Percentiles rank a stretch among this genome's conserved stretches.
These are phyloP conservation scores for Yamadazyma scolyti DNA, from an alignment of 805 yeast genomes.

Conservation along the genomic window DNA sequence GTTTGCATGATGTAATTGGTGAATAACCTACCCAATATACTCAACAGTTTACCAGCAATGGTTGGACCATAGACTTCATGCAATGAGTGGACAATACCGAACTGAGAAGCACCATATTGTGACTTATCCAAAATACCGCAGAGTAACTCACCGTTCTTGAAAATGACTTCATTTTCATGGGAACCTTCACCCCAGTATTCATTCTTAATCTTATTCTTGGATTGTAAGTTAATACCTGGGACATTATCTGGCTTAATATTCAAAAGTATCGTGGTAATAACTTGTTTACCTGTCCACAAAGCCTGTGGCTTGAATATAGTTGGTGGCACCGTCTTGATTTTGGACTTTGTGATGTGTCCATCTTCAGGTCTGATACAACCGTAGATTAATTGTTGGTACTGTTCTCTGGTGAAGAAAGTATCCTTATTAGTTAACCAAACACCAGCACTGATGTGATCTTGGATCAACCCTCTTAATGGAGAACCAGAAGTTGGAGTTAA, in stretches of 20 bases:
- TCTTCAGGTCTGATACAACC: constrained; percentile 97
- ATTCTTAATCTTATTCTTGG: constrained; percentile 86
- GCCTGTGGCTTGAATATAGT: constrained; percentile 82
- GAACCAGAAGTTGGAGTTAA: constrained; percentile 98
- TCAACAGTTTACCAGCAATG: constrained; percentile 82
- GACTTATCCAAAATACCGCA: constrained; percentile 96
- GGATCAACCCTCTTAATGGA: constrained; percentile 97
- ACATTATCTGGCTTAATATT: constrained; percentile 83
- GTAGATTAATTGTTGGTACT: constrained; percentile 89
- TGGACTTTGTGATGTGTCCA: constrained; percentile 76
- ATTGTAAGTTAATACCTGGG: constrained; percentile 85
- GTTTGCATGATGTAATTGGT: constrained; percentile 89
- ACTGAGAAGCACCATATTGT: constrained; percentile 97
- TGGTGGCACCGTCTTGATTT: constrained; percentile 81
- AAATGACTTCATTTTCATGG: constrained; percentile 78
- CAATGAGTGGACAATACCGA: constrained; percentile 93
- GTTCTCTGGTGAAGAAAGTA: constrained; percentile 82
- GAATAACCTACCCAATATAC: constrained; percentile 92
- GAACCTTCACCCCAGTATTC: constrained; percentile 93
- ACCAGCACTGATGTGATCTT: constrained; percentile 98
- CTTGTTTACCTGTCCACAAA: constrained; percentile 97
- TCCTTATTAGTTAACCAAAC: constrained; percentile 97
- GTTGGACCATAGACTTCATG: constrained; percentile 94
- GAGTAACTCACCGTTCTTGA: constrained; percentile 81
- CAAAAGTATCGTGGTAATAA: constrained; percentile 84